A percentile compares a stretch with the other conserved stretches of the same genome.
Evolutionary conservation across 2,329 filamentous ascomycete species (phyloP).

Genomic region (Xylaria sp.): DNA sequence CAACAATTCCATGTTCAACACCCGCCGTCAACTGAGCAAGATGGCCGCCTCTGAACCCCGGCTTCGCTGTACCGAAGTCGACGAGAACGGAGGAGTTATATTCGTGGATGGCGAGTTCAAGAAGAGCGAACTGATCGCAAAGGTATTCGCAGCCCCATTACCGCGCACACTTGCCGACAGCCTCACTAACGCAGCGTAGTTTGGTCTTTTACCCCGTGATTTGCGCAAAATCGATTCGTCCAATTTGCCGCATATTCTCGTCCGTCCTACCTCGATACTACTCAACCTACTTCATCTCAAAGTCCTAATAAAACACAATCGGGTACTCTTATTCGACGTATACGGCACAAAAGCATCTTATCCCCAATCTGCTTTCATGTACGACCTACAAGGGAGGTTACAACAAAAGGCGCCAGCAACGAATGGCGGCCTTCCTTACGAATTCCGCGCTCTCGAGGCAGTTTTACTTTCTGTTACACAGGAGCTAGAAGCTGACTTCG

Average conservation of each 20-base stretch:
- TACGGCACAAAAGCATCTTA: conserved; percentile 96
- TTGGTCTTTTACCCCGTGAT: conserved; percentile 91
- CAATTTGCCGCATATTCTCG: conserved; percentile 91
- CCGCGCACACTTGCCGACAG: conserved; percentile 3
- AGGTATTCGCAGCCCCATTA: conserved; percentile 63
- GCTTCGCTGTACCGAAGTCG: conserved; percentile 92
- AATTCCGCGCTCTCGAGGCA: conserved; percentile 94
- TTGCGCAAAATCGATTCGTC: conserved; percentile 98
- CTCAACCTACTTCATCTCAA: conserved; percentile 97
- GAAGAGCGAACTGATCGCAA: conserved; percentile 96
- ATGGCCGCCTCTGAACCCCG: conserved; percentile 87
- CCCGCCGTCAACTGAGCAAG: conserved; percentile 74
- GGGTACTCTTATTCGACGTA: conserved; percentile 93
- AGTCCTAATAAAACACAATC: conserved; percentile 93
- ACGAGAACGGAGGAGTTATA: conserved; percentile 90
- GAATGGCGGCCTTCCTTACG: conserved; percentile 82
- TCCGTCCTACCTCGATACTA: conserved; percentile 91
- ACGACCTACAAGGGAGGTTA: conserved; percentile 92
- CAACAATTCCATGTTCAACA: conserved; percentile 71
- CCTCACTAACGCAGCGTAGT: conserved; percentile 61
- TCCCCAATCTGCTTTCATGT: conserved; percentile 96
- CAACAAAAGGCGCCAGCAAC: conserved; percentile 76
- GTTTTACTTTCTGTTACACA: conserved; percentile 93
- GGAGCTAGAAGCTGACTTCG: conserved; percentile 92
- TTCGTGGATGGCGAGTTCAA: conserved; percentile 96